Conservation (phyloP, 768 basidiomycete species). For the Panus rudis region DNA sequence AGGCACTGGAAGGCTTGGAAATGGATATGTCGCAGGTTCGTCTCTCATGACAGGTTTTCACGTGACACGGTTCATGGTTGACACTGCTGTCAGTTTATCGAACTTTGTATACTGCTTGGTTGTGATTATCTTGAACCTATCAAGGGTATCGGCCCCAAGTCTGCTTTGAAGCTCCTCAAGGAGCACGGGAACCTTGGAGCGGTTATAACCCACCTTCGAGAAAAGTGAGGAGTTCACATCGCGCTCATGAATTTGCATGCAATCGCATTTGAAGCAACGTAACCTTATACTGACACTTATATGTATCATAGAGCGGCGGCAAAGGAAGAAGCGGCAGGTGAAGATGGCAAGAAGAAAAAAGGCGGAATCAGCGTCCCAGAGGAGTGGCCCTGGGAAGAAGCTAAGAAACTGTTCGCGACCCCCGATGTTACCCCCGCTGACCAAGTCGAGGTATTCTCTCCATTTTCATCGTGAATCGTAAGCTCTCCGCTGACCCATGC, state of each 20-base stretch:
- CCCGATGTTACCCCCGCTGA: slow-evolving; percentile 87
- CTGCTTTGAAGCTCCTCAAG: slow-evolving; percentile 84
- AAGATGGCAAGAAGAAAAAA: slow-evolving; percentile 59
- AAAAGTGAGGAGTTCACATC: too few relatives aligned
- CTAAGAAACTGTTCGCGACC: slow-evolving; percentile 81
- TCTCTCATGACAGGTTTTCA: background rate
- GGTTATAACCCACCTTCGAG: slow-evolving; percentile 72
- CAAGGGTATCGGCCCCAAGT: slow-evolving; percentile 93
- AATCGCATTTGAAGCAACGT: background rate
- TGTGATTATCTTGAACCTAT: slow-evolving; percentile 99
- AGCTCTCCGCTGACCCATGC: slow-evolving; percentile 1
- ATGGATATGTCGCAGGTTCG: slow-evolving; percentile 88
- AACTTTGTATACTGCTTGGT: slow-evolving; percentile 92
- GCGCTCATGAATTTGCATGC: slow-evolving; percentile 16
- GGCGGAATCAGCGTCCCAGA: slow-evolving; percentile 80
- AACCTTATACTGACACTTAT: slow-evolving; percentile 7
- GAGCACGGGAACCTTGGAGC: slow-evolving; percentile 69
- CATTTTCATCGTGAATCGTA: background rate
- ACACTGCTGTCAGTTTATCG: slow-evolving; percentile 66
- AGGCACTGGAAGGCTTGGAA: slow-evolving; percentile 79
- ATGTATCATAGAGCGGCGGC: slow-evolving; percentile 30
- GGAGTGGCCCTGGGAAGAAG: slow-evolving; percentile 96
- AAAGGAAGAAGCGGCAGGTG: slow-evolving; percentile 36
- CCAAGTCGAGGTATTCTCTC: slow-evolving; percentile 64
- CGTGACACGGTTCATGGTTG: background rate